Percentiles rank a stretch among this genome's conserved stretches.
Evolutionary conservation across 2,329 filamentous ascomycete genomes (phyloP).

Genomic region (Talaromyces sp.): DNA sequence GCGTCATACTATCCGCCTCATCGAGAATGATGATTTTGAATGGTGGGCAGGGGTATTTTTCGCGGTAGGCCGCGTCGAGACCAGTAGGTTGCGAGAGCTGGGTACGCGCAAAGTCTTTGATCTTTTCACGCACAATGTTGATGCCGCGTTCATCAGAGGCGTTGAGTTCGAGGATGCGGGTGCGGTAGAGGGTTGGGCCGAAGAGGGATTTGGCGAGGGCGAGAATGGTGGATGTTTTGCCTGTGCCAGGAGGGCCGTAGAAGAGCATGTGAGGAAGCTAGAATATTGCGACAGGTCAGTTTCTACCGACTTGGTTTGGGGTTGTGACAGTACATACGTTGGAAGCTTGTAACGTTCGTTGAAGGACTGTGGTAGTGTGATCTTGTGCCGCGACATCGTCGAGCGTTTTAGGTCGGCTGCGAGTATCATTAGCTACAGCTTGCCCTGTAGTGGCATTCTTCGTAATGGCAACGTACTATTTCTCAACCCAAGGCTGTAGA

Average conservation of each 20-base stretch:
- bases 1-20: constrained; percentile 98
- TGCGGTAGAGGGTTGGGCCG: constrained; percentile 87
- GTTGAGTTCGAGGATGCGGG: constrained; percentile 96
- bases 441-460: background rate
- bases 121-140: constrained; percentile 92
- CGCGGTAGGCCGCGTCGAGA: constrained; percentile 59
- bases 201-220: constrained; percentile 97
- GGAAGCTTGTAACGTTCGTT: constrained; percentile 87
- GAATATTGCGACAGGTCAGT: constrained; percentile 17
- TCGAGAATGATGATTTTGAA: constrained; percentile 99
- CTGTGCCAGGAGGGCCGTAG: constrained; percentile 94
- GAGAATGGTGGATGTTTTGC: constrained; percentile 96
- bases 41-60: constrained; percentile 84
- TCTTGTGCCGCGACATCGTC: constrained; percentile 96
- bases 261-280: constrained; percentile 98
- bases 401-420: constrained; percentile 85
- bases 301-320: background rate
- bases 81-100: constrained; percentile 79
- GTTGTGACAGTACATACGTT: constrained; percentile 58
- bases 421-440: background rate
- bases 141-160: constrained; percentile 98
- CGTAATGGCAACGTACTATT: constrained; percentile 65
- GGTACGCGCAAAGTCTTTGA: constrained; percentile 96
- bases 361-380: constrained; percentile 89
- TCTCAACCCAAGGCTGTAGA: constrained; percentile 95